phyloP scores from a whole-genome alignment of 2,329 filamentous ascomycete species.

The Stemphylium vesicarium region DNA sequence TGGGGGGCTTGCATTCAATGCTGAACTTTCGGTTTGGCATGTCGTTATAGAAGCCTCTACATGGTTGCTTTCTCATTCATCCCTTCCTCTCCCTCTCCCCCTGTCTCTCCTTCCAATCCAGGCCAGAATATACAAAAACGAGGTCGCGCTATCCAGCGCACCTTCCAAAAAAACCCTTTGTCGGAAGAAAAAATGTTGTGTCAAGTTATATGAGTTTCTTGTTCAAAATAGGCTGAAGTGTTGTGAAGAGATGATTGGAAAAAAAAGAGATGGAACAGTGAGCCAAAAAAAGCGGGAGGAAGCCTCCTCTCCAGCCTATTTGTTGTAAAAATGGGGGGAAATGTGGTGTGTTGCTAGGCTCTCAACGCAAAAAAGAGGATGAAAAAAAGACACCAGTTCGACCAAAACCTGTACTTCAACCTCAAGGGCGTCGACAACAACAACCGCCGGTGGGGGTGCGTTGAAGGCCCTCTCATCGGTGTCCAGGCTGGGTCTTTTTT shows the following conservation, averaged over 20 bases:
- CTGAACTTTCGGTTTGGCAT: not conserved
- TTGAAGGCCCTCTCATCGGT: slow-evolving; percentile 52
- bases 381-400: slow-evolving; percentile 15
- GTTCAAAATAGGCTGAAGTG: slow-evolving; percentile 17
- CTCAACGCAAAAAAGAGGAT: slow-evolving; percentile 40
- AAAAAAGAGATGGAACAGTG: not conserved
- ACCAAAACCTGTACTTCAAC: slow-evolving; percentile 48
- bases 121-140: not conserved
- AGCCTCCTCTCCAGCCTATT: slow-evolving; percentile 7
- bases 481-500: slow-evolving; percentile 35
- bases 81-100: not conserved
- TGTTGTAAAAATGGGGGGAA: slow-evolving; percentile 1
- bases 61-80: not conserved
- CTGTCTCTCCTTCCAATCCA: not conserved
- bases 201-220: slow-evolving; percentile 26
- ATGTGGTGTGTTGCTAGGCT: slow-evolving; percentile 33
- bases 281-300: not conserved
- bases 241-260: slow-evolving; percentile 16
- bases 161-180: not conserved
- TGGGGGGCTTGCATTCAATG: not conserved
- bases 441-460: slow-evolving; percentile 20
- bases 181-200: slow-evolving; percentile 7
- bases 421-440: slow-evolving; percentile 43
- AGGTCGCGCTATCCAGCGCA: slow-evolving; percentile 8
- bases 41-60: not conserved